Conservation (phyloP, 139 green algal genomes). For the Closterium sp. region DNA sequence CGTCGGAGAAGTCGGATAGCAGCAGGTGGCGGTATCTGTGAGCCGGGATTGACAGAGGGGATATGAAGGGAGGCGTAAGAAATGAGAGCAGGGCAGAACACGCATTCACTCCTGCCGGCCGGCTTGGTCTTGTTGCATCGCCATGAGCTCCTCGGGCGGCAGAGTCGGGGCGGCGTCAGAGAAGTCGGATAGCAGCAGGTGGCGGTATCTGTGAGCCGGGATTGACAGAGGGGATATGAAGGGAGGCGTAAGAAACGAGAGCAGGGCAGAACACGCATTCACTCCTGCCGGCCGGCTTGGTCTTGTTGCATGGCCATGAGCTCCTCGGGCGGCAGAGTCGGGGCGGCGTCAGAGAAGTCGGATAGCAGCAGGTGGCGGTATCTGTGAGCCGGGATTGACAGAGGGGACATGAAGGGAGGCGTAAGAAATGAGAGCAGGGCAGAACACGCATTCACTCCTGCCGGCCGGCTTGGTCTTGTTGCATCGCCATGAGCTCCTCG, state of each 20-base stretch:
- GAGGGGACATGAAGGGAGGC: too few relatives aligned
- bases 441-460: too few relatives aligned
- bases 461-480: not conserved
- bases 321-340: conserved; percentile 61
- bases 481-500: conserved; percentile 17
- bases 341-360: conserved; percentile 77
- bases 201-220: too few relatives aligned
- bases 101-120: too few relatives aligned
- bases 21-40: conserved; percentile 66
- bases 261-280: too few relatives aligned
- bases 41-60: not conserved
- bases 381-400: too few relatives aligned
- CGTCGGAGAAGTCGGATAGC: conserved; percentile 78
- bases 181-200: conserved; percentile 76
- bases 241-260: not conserved
- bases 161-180: conserved; percentile 69
- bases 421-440: not conserved
- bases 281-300: not conserved
- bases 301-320: conserved; percentile 4
- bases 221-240: too few relatives aligned
- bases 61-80: not conserved
- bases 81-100: not conserved
- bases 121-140: not conserved
- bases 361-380: conserved; percentile 58
- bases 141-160: conserved; percentile 50